phyloP scores from a whole-genome alignment of 2,329 filamentous ascomycete genomes.

The Trichoderma hamatum region DNA sequence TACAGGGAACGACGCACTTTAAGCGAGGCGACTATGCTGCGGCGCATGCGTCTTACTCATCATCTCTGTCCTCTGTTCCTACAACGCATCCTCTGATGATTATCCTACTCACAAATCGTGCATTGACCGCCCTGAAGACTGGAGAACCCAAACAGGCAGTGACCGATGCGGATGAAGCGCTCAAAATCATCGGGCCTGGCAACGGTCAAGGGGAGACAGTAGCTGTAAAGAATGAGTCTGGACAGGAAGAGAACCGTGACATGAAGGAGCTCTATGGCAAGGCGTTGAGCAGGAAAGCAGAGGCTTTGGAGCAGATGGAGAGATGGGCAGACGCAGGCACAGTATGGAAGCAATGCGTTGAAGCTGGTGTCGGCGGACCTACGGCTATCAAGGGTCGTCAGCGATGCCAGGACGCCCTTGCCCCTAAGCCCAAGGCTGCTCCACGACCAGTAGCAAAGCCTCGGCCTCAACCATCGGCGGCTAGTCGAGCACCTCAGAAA shows the following conservation, averaged over 20 bases:
- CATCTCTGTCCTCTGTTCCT: slow-evolving; percentile 75
- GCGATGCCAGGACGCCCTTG: slow-evolving; percentile 84
- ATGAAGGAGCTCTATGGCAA: slow-evolving; percentile 96
- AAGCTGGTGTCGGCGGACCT: slow-evolving; percentile 81
- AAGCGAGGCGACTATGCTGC: slow-evolving; percentile 91
- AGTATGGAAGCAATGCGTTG: slow-evolving; percentile 82
- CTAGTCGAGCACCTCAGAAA: slow-evolving; percentile 49
- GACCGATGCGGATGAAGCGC: slow-evolving; percentile 77
- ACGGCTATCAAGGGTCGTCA: slow-evolving; percentile 84
- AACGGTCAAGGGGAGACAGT: slow-evolving; percentile 82
- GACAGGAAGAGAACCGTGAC: slow-evolving; percentile 68
- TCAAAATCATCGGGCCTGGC: slow-evolving; percentile 76
- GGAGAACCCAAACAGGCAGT: slow-evolving; percentile 89
- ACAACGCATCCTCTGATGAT: slow-evolving; percentile 80
- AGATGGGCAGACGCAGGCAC: slow-evolving; percentile 82
- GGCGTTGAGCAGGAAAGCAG: slow-evolving; percentile 89
- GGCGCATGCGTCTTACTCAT: slow-evolving; percentile 80
- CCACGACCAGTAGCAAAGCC: slow-evolving; percentile 52
- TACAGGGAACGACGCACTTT: slow-evolving; percentile 83
- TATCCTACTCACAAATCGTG: slow-evolving; percentile 87
- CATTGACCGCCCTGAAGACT: slow-evolving; percentile 86
- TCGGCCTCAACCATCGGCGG: slow-evolving; percentile 48
- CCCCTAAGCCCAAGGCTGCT: slow-evolving; percentile 62
- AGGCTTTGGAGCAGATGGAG: slow-evolving; percentile 94
- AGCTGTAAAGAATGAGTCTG: slow-evolving; percentile 61